Conservation (phyloP, 371 early-diverging fungal genomes). For the Lichtheimia ramosa region DNA sequence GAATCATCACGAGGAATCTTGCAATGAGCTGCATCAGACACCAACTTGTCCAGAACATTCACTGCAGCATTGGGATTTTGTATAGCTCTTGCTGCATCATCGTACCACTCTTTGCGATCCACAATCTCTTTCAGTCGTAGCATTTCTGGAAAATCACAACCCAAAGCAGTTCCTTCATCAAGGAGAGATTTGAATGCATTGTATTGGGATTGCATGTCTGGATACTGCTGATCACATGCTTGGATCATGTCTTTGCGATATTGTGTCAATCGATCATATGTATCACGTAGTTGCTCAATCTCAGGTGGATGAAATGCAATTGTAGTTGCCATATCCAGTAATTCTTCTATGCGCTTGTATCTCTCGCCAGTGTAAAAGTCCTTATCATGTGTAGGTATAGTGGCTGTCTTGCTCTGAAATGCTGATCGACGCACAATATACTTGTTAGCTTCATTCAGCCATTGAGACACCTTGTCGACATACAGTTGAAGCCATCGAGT, state of each 20-base stretch:
- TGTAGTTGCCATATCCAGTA: constrained; percentile 9
- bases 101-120: constrained; percentile 13
- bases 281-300: constrained; percentile 11
- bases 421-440: constrained; percentile 26
- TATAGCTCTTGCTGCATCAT: constrained; percentile 8
- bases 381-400: neutral
- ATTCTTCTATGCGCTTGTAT: constrained; percentile 12
- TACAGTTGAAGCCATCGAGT: constrained; percentile 13
- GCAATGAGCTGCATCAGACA: constrained; percentile 9
- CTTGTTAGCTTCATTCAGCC: constrained; percentile 20
- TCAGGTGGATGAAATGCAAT: constrained; percentile 21
- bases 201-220: neutral
- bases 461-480: constrained; percentile 11
- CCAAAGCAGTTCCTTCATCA: constrained; percentile 6
- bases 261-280: constrained; percentile 7
- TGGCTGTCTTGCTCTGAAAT: neutral
- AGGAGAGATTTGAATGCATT: constrained; percentile 8
- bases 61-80: neutral
- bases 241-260: neutral
- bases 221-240: neutral
- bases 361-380: constrained; percentile 6
- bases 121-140: constrained; percentile 7
- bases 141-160: constrained; percentile 21
- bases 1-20: constrained; percentile 3
- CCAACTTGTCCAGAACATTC: constrained; percentile 4